Conservation (phyloP, 2,329 filamentous ascomycete species). For the Alternaria infectoria region DNA sequence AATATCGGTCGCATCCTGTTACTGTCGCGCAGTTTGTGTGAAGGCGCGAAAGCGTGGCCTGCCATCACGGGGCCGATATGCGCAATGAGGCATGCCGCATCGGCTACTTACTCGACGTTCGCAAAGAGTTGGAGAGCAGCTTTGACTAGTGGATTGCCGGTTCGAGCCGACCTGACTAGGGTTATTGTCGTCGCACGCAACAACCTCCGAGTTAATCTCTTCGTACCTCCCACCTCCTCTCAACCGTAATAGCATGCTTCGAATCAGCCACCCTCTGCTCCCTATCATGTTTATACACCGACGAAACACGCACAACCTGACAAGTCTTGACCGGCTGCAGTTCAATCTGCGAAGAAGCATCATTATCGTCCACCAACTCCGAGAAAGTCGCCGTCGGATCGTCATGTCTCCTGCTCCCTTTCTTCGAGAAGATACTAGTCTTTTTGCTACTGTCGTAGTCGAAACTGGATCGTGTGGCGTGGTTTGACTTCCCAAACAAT, state of each 20-base stretch:
- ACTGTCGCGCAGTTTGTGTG: no score
- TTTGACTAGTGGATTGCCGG: no score
- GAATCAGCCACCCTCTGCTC: not conserved
- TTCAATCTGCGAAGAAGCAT: constrained; percentile 8
- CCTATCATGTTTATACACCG: not conserved
- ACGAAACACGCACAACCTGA: not conserved
- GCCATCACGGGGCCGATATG: no score
- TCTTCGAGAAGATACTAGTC: constrained; percentile 7
- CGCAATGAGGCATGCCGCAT: no score
- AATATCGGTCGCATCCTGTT: no score
- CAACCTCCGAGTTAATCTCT: no score
- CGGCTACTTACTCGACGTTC: no score
- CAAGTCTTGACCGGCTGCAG: not conserved
- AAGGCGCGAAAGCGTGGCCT: no score
- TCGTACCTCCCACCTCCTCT: not conserved
- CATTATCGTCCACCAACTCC: not conserved
- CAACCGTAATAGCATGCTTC: not conserved
- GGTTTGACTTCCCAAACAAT: not conserved
- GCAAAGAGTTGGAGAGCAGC: no score
- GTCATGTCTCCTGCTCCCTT: not conserved
- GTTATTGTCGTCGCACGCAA: no score
- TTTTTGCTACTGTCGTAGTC: not conserved
- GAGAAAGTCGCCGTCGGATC: constrained; percentile 1
- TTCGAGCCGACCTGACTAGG: no score
- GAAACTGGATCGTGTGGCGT: not conserved